These are phyloP conservation scores for Plasmopara halstedii DNA, from an alignment of 352 stramenopile genomes.

Conservation along the genomic window DNA sequence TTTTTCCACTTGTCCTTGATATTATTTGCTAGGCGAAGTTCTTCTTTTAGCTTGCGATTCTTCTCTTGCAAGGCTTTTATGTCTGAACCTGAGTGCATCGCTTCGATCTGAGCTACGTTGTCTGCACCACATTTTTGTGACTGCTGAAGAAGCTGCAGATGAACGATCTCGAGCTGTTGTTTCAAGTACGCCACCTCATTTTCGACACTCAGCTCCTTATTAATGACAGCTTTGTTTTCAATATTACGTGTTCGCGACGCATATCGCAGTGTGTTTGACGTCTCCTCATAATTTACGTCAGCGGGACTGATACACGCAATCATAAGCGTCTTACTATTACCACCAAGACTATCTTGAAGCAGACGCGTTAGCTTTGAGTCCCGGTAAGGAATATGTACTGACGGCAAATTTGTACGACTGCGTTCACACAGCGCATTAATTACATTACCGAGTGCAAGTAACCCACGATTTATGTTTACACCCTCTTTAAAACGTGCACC, in stretches of 20 bases:
- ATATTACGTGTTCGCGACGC: constrained; percentile 97
- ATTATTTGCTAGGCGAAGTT: constrained; percentile 22
- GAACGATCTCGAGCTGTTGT: constrained; percentile 56
- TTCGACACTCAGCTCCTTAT: constrained; percentile 91
- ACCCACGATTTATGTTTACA: constrained; percentile 91
- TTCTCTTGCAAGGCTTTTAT: constrained; percentile 18
- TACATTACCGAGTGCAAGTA: constrained; percentile 94
- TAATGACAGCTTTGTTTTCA: constrained; percentile 96
- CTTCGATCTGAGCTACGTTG: neutral
- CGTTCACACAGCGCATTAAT: constrained; percentile 87
- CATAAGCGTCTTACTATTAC: constrained; percentile 90
- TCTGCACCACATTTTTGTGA: neutral
- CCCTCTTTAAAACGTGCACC: constrained; percentile 88
- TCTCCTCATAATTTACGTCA: constrained; percentile 89
- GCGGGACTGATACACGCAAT: constrained; percentile 80
- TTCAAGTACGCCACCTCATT: constrained; percentile 59
- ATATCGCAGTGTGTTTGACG: constrained; percentile 92
- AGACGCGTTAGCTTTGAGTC: constrained; percentile 89
- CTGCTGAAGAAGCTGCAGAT: constrained; percentile 54
- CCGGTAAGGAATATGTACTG: constrained; percentile 76
- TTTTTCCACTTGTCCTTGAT: constrained; percentile 66
- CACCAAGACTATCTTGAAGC: constrained; percentile 82
- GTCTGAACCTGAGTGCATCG: neutral
- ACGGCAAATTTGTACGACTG: constrained; percentile 35
- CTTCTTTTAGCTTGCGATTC: constrained; percentile 28